These are phyloP conservation scores for Fragaria ananassa DNA, from an alignment of 306 rosid species.

Conservation along the genomic window DNA sequence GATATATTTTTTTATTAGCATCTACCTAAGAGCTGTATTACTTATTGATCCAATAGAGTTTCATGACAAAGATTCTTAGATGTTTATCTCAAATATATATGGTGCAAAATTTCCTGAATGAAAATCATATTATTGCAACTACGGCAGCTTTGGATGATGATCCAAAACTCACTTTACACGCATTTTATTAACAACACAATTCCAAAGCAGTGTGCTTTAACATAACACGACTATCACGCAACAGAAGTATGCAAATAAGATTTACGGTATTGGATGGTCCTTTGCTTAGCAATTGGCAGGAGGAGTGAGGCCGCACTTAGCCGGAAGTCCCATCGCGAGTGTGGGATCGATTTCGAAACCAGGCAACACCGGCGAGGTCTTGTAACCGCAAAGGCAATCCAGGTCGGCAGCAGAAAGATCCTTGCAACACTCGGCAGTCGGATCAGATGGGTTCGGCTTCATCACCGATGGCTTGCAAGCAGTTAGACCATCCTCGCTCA, in stretches of 20 bases:
- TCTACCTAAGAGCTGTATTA: no score
- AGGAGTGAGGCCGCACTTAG: conserved; percentile 60
- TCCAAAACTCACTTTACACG: neutral
- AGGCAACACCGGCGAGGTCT: conserved; percentile 42
- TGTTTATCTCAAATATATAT: no score
- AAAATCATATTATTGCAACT: neutral
- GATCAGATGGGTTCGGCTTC: conserved; percentile 38
- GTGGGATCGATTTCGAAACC: conserved; percentile 46
- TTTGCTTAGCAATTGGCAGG: conserved; percentile 42
- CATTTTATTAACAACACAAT: neutral
- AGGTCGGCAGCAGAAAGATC: conserved; percentile 53
- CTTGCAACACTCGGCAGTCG: conserved; percentile 37
- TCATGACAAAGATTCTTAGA: no score
- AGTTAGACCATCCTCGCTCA: conserved; percentile 36
- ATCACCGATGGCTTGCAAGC: conserved; percentile 66
- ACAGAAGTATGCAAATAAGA: neutral
- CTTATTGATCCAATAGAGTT: no score
- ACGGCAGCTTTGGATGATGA: neutral
- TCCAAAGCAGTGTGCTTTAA: neutral
- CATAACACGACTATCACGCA: neutral
- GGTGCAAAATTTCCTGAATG: no score
- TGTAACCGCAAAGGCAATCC: conserved; percentile 61
- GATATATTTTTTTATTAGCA: no score
- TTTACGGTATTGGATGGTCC: neutral
- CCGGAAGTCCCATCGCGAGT: conserved; percentile 63